Base-by-base conservation (phyloP, 768 basidiomycete species). In the Tephrocybe sp. region DNA sequence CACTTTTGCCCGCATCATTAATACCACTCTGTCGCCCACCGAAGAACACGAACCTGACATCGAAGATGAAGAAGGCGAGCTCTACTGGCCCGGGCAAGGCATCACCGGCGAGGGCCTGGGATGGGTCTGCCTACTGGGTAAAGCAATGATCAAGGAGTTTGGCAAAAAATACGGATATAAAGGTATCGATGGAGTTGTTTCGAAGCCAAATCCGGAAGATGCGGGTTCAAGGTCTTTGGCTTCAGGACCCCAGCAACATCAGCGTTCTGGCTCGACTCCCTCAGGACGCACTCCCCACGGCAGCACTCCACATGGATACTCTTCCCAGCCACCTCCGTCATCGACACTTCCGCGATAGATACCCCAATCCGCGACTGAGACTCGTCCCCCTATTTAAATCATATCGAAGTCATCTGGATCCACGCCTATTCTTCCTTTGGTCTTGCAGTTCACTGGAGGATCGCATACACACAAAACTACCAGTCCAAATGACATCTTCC, bases 91-190 rank as follows among this genome's bases (percentile, higher is more conserved):
- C 0, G 84, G 84, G 37, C 85, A 88, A 60, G 74, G 79, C 30
- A 73, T 83, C 51, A 86, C 79, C 25, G 88, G 87, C 37, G 86
- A 89, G 65, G 90, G 90, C 43, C 74, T 92, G 25, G 90, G 85
- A 18, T 92, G 90, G 90, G 83, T 90, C n/a, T 91, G 89, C 65
- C 73, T 87, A 24, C 85, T 92, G 82, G 89, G 88, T 59, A 88
- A 86, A 63, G 85, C 88, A 34, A 92, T 92, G 90, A 81, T 92
- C 62, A 83, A 79, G 59, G 90, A 92, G 62, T 86, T 88, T 60
- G 88, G 88, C 55, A 84, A 82, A 61, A 76, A 82, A 28, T 83
- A 85, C 67, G 86, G 85, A 10, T 92, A 91, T 70, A 73, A 71
- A 51, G 87, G 89, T 25, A 66, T 88, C 15, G 79, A 83, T 17